Conservation (phyloP, 2,329 filamentous ascomycete species). For the Beauveria australis region DNA sequence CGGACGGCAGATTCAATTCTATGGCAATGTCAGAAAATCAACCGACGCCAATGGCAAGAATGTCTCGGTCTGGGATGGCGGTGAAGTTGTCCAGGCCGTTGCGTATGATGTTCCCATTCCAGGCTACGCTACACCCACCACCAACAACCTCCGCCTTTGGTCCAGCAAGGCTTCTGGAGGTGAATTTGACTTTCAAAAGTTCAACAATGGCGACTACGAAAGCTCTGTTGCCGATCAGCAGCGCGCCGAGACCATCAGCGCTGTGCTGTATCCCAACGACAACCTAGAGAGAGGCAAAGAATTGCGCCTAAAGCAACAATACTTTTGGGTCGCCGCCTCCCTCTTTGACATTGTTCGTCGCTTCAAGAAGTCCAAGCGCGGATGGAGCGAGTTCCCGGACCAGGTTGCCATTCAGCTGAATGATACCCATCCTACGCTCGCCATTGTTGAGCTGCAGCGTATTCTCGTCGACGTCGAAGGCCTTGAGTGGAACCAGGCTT, state of each 20-base stretch:
- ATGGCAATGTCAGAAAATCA: slow-evolving; percentile 71
- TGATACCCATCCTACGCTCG: slow-evolving; percentile 92
- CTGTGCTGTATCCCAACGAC: slow-evolving; percentile 94
- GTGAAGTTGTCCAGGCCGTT: slow-evolving; percentile 84
- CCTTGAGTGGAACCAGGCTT: slow-evolving; percentile 87
- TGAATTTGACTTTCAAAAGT: slow-evolving; percentile 99
- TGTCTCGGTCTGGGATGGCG: slow-evolving; percentile 75
- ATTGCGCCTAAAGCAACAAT: slow-evolving; percentile 95
- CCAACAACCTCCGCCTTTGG: slow-evolving; percentile 96
- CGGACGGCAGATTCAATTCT: slow-evolving; percentile 77
- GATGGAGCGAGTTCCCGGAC: slow-evolving; percentile 87
- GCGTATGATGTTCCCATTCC: slow-evolving; percentile 92
- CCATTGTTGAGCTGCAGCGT: slow-evolving; percentile 90
- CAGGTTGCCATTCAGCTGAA: slow-evolving; percentile 97
- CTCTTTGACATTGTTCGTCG: slow-evolving; percentile 92
- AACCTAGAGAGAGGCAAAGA: slow-evolving; percentile 96
- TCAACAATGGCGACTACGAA: slow-evolving; percentile 97
- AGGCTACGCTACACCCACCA: slow-evolving; percentile 80
- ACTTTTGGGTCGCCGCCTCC: slow-evolving; percentile 98
- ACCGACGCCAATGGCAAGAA: slow-evolving; percentile 69
- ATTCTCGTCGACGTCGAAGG: slow-evolving; percentile 86
- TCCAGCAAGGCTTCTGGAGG: slow-evolving; percentile 94
- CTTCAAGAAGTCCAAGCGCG: slow-evolving; percentile 93
- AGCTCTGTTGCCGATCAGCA: slow-evolving; percentile 97
- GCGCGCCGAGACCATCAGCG: slow-evolving; percentile 96